Evolutionary conservation across 1,284 basidiomycete species (phyloP), one percentile per base, ranked within the genome.

Genomic region (Irpex sp.): DNA sequence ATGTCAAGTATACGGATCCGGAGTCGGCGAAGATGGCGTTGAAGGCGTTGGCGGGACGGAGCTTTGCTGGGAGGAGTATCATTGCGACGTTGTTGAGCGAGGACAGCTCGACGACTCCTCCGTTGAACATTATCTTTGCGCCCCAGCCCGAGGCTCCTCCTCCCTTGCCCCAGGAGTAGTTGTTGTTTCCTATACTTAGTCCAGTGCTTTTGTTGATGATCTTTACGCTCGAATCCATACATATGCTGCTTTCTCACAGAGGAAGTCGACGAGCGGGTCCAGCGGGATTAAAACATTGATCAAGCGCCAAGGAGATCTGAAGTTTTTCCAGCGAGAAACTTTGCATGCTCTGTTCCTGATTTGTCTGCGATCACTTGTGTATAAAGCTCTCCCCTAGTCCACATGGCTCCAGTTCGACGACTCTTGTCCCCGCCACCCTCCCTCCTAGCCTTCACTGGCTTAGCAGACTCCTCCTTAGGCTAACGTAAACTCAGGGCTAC

Each of bases 1-100:
- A 96, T 75, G 94, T 98, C 68, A 91, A 93, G 77, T 98, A 91
- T 75, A 69, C 67, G 35, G 80, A 88, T 51, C 74, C 88, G 5
- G 78, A 80, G 6, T 79, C 85, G 59, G 93, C 94, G 13, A 80
- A 81, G 47, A 77, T 75, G 63, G 96, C 92, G 36, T 81, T 98
- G 74, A 90, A 90, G 72, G 86, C 88, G 39, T 82, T 98, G 58
- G 95, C 96, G 11, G 95, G 95, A 13, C 82, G 95, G 61, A 93
- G 93, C 64, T 98, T 98, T 70, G 95, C 90, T 54, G 95, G 95
- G 1, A 82, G 95, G 68, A 93, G 92, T 56, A 97, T 97, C 70
- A 89, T 91, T 68, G 90, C 90, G 21, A 93, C 92, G 19, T 74
- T 93, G 65, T 78, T 93, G 49, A 86, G 82, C 69, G 91, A 93